phyloP scores from a whole-genome alignment of 768 basidiomycete species.

The Suillus occidentalis region DNA sequence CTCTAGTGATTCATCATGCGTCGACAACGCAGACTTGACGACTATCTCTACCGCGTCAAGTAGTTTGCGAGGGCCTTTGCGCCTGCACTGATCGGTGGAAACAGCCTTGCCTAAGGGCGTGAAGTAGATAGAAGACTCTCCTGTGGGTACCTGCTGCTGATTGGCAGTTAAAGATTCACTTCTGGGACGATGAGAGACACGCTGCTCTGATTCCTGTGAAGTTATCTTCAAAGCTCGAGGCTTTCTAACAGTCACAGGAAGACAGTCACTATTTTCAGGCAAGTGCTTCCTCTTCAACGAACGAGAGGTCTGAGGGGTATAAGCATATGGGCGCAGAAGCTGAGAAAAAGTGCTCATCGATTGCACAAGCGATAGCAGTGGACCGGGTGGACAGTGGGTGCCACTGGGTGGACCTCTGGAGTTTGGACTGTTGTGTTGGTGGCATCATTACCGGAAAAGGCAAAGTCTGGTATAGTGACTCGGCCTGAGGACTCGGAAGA shows the following conservation, averaged over 20 bases:
- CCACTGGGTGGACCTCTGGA: background rate
- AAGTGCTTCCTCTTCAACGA: background rate
- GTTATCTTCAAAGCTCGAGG: background rate
- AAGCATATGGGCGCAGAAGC: conserved; percentile 16
- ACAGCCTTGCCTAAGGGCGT: background rate
- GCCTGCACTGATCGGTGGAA: background rate
- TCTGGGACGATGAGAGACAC: background rate
- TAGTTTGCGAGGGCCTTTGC: conserved; percentile 9
- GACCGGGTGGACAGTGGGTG: background rate
- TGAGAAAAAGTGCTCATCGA: conserved; percentile 6
- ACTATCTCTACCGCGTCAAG: conserved; percentile 23
- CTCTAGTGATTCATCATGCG: background rate
- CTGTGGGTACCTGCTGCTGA: background rate
- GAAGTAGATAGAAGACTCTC: background rate
- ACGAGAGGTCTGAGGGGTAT: conserved; percentile 14
- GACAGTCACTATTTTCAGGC: background rate
- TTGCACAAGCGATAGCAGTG: background rate
- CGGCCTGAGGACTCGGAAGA: background rate
- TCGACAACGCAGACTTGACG: background rate
- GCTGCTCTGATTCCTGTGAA: conserved; percentile 8
- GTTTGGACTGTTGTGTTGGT: no score
- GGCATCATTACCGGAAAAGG: background rate
- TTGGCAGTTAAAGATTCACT: background rate
- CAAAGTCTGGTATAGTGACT: conserved; percentile 1
- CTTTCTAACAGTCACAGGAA: conserved; percentile 1